Evolutionary conservation across 306 rosid genomes (phyloP).

Genomic region (Trichosanthes cucumerina): DNA sequence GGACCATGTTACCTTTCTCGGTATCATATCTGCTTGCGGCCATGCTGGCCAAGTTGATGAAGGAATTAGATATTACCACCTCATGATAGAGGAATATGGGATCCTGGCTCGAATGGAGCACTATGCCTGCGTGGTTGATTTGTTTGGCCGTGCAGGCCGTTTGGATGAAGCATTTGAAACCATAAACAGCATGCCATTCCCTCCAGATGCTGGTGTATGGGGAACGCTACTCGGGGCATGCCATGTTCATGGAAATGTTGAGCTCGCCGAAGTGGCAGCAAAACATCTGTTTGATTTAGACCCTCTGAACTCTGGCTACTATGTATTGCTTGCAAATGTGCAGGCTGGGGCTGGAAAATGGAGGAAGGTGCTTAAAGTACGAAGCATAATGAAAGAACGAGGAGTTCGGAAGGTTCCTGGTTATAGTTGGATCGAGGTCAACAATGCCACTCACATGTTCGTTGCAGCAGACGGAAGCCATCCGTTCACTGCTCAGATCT

Average conservation of each 20-base stretch:
- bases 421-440: slow-evolving; percentile 74
- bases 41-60: slow-evolving; percentile 59
- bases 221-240: slow-evolving; percentile 84
- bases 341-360: slow-evolving; percentile 70
- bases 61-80: slow-evolving; percentile 45
- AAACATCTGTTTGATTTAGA: slow-evolving; percentile 49
- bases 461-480: slow-evolving; percentile 68
- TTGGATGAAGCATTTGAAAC: slow-evolving; percentile 59
- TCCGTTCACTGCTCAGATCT: slow-evolving; percentile 41
- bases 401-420: slow-evolving; percentile 70
- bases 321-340: slow-evolving; percentile 62
- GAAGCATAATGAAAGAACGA: slow-evolving; percentile 60
- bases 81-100: slow-evolving; percentile 50
- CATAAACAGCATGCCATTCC: slow-evolving; percentile 54
- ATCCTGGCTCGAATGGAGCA: slow-evolving; percentile 64
- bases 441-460: slow-evolving; percentile 54
- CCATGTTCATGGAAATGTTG: slow-evolving; percentile 65
- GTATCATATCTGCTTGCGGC: slow-evolving; percentile 73
- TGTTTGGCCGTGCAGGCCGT: slow-evolving; percentile 65
- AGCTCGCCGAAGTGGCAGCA: slow-evolving; percentile 60
- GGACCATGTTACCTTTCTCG: slow-evolving; percentile 76
- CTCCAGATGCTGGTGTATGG: slow-evolving; percentile 83
- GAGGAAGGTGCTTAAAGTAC: slow-evolving; percentile 47
- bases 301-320: slow-evolving; percentile 66
- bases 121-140: slow-evolving; percentile 69